phyloP scores from a whole-genome alignment of 768 basidiomycete genomes.

The Boletus barrowsii region DNA sequence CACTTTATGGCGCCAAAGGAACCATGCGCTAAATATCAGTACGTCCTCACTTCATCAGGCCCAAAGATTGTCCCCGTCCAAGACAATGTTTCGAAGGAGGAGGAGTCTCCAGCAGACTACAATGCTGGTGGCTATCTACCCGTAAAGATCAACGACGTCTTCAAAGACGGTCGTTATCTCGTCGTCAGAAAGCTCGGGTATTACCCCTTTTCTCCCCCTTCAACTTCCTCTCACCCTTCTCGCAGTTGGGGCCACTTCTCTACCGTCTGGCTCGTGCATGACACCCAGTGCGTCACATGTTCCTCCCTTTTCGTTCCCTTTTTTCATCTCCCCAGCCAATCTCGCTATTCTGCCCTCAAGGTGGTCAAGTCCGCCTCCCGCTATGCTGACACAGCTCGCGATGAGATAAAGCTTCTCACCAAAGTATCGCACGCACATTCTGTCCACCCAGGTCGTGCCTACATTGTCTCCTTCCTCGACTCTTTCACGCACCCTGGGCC shows the following conservation, averaged over 20 bases:
- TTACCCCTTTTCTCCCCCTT: conserved; percentile 14
- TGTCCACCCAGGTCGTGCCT: conserved; percentile 71
- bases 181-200: conserved; percentile 90
- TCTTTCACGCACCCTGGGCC: conserved; percentile 78
- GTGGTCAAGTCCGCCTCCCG: conserved; percentile 93
- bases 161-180: conserved; percentile 80
- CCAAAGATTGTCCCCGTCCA: conserved; percentile 72
- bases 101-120: conserved; percentile 82
- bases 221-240: conserved; percentile 9
- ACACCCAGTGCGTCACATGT: conserved; percentile 55
- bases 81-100: conserved; percentile 65
- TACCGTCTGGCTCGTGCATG: conserved; percentile 89
- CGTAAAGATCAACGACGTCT: conserved; percentile 77
- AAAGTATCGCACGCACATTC: conserved; percentile 70
- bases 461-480: conserved; percentile 89
- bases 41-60: conserved; percentile 62
- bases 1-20: conserved; percentile 61
- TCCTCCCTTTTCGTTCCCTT: conserved; percentile 3
- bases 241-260: conserved; percentile 92
- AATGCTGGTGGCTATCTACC: conserved; percentile 79
- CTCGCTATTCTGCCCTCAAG: conserved; percentile 85
- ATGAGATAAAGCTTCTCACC: conserved; percentile 90
- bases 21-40: conserved; percentile 70
- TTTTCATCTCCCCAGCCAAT: conserved; percentile 44
- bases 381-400: conserved; percentile 94